These are phyloP conservation scores for Hypseocharis bilobata DNA, from an alignment of 441 rosid genomes.

Conservation along the genomic window DNA sequence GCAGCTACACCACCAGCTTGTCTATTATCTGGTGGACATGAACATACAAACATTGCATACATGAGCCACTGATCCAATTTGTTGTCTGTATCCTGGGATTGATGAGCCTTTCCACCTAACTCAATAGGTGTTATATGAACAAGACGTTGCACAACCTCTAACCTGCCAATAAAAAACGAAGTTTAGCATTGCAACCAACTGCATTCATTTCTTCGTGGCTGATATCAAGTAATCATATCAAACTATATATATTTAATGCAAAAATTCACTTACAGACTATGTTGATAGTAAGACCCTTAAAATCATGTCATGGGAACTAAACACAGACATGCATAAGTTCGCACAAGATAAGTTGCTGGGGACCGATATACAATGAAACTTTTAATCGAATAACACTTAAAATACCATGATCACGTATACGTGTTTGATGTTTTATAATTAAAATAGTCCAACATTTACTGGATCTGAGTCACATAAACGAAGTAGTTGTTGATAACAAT, in stretches of 20 bases:
- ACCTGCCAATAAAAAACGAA: constrained; percentile 40
- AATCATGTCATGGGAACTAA: not conserved
- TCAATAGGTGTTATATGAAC: constrained; percentile 85
- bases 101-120: constrained; percentile 87
- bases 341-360: not conserved
- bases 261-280: not conserved
- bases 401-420: not conserved
- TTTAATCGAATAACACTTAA: not conserved
- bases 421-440: not conserved
- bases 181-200: not conserved
- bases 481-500: not conserved
- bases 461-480: not conserved
- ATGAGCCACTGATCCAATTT: constrained; percentile 98
- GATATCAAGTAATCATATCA: too few relatives aligned
- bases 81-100: constrained; percentile 80
- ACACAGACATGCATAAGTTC: not conserved
- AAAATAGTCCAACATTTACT: not conserved
- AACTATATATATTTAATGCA: not conserved
- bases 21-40: constrained; percentile 85
- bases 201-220: too few relatives aligned
- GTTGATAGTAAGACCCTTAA: not conserved
- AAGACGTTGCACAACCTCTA: constrained; percentile 74
- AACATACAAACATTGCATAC: constrained; percentile 93
- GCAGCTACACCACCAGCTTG: constrained; percentile 75
- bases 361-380: not conserved